Conservation (phyloP, 2,329 filamentous ascomycete species). For the Amylocarpus encephaloides region DNA sequence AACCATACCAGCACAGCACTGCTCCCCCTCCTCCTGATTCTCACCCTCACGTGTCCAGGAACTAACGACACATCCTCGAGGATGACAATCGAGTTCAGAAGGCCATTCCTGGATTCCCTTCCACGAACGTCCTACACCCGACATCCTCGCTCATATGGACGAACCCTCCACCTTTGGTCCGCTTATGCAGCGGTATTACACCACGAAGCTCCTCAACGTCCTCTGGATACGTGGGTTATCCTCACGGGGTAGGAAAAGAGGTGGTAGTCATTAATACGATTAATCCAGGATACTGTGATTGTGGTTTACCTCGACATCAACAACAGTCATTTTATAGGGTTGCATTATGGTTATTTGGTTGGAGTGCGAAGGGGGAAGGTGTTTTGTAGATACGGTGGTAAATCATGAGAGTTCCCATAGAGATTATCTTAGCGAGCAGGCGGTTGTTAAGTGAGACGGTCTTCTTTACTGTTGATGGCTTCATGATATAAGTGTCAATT, state of each 20-base stretch:
- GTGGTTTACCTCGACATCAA: neutral
- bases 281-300: neutral
- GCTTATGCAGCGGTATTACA: neutral
- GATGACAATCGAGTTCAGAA: neutral
- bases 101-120: constrained; percentile 5
- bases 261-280: neutral
- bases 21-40: neutral
- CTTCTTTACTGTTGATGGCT: neutral
- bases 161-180: neutral
- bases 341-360: neutral
- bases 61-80: neutral
- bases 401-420: neutral
- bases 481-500: neutral
- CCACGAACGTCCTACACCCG: constrained; percentile 1
- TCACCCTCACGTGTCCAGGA: neutral
- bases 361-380: neutral
- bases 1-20: constrained; percentile 2
- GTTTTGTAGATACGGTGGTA: constrained; percentile 1
- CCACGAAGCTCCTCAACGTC: neutral
- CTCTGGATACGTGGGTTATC: neutral
- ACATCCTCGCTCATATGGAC: constrained; percentile 4
- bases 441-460: neutral
- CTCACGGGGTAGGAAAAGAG: neutral
- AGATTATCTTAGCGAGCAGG: neutral
- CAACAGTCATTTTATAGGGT: neutral